phyloP scores from a whole-genome alignment of 106 monocot species.

The Alisma plantagoaquatica region DNA sequence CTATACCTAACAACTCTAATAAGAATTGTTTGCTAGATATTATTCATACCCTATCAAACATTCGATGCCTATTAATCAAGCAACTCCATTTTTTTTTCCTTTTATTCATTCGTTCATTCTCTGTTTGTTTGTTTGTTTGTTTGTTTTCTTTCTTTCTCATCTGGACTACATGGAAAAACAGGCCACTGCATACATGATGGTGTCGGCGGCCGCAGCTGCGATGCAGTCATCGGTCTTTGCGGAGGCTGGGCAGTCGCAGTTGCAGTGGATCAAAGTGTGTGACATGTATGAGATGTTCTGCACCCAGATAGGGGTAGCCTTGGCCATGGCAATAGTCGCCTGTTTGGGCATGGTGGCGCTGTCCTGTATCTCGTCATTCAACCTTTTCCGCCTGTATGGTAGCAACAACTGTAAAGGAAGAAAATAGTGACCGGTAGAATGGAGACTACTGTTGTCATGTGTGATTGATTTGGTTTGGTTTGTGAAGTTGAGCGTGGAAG shows the following conservation, averaged over 20 bases:
- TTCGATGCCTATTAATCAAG: too few species aligned
- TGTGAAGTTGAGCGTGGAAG: conserved; percentile 7
- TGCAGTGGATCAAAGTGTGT: conserved; percentile 91
- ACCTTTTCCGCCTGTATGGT: conserved; percentile 78
- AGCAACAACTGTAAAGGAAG: conserved; percentile 24
- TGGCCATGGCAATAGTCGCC: conserved; percentile 36
- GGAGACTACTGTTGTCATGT: too few species aligned
- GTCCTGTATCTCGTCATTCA: conserved; percentile 77
- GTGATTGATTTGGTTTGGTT: too few species aligned
- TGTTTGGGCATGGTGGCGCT: conserved; percentile 51
- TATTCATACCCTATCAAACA: too few species aligned
- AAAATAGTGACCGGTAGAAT: too few species aligned
- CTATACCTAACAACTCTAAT: too few species aligned
- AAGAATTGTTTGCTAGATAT: too few species aligned
- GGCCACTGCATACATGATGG: conserved; percentile 56
- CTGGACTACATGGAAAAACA: too few species aligned
- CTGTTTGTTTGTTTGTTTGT: too few species aligned
- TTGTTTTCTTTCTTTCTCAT: too few species aligned
- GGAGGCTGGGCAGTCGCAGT: conserved; percentile 41
- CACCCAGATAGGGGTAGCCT: conserved; percentile 43
- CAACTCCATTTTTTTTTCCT: too few species aligned
- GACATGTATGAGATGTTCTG: conserved; percentile 62
- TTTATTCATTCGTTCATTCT: too few species aligned
- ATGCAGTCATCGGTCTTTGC: conserved; percentile 40
- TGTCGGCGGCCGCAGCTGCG: conserved; percentile 58